These are phyloP conservation scores for Trifolium subterraneum DNA, from an alignment of 306 rosid species.

Conservation along the genomic window DNA sequence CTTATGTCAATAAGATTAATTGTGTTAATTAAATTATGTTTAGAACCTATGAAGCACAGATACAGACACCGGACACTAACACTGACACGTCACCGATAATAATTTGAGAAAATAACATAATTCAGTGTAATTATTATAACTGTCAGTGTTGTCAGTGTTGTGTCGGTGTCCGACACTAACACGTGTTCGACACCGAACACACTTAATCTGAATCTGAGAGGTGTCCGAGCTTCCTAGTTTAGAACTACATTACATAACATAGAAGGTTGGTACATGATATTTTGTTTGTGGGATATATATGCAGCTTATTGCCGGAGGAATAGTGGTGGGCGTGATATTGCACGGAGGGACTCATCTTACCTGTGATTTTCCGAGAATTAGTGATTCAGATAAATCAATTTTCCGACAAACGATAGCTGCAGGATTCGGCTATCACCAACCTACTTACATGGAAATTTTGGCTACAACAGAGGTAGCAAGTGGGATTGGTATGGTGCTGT, in stretches of 20 bases:
- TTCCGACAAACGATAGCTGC: constrained; percentile 69
- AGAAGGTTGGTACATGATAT: not conserved
- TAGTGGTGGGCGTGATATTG: constrained; percentile 78
- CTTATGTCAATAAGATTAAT: not conserved
- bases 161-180: no score
- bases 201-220: no score
- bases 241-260: no score
- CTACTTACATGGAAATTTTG: constrained; percentile 70
- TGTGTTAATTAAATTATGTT: no score
- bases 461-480: constrained; percentile 69
- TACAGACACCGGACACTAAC: no score
- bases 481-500: constrained; percentile 69
- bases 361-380: constrained; percentile 94
- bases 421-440: constrained; percentile 70
- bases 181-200: no score
- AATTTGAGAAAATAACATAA: no score
- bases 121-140: no score
- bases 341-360: constrained; percentile 88
- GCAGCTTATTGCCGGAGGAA: constrained; percentile 84
- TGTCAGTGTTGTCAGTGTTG: no score
- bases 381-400: constrained; percentile 53
- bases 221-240: no score
- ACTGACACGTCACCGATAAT: no score
- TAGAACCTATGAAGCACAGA: no score
- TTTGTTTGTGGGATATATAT: constrained; percentile 5